Conservation (phyloP, 2,329 filamentous ascomycete species). For the Fusarium torulosum region DNA sequence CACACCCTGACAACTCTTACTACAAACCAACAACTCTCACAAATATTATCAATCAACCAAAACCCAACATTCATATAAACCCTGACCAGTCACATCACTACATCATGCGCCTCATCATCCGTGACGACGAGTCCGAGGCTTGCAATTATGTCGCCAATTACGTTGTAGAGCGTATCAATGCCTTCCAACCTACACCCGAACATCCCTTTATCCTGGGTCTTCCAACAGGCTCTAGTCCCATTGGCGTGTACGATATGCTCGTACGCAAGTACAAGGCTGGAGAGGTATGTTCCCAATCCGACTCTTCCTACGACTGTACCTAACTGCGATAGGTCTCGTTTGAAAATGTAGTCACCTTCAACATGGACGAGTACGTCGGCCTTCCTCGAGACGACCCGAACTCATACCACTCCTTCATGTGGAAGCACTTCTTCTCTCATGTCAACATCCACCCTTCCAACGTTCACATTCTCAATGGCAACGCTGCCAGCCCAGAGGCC, state of each 20-base stretch:
- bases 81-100: conserved; percentile 35
- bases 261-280: conserved; percentile 78
- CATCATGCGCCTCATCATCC: conserved; percentile 85
- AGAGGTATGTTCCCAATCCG: conserved; percentile 56
- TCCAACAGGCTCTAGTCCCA: conserved; percentile 84
- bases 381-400: conserved; percentile 85
- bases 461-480: conserved; percentile 87
- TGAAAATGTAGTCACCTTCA: conserved; percentile 90
- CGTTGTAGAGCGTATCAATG: conserved; percentile 83
- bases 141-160: conserved; percentile 85
- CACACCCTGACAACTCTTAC: conserved; percentile 1
- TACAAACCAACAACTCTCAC: neutral
- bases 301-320: neutral
- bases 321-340: conserved; percentile 75
- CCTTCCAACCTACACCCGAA: conserved; percentile 77
- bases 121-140: conserved; percentile 75
- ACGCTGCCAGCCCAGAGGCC: conserved; percentile 78
- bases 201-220: conserved; percentile 86
- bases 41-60: conserved; percentile 2
- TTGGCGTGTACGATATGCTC: conserved; percentile 81
- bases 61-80: conserved; percentile 29
- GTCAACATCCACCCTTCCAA: conserved; percentile 85
- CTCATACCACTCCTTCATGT: conserved; percentile 94
- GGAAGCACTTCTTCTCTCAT: conserved; percentile 89
- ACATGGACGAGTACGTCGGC: conserved; percentile 93